These are phyloP conservation scores for Podospora sp. DNA, from an alignment of 495 filamentous ascomycete genomes.

Conservation along the genomic window DNA sequence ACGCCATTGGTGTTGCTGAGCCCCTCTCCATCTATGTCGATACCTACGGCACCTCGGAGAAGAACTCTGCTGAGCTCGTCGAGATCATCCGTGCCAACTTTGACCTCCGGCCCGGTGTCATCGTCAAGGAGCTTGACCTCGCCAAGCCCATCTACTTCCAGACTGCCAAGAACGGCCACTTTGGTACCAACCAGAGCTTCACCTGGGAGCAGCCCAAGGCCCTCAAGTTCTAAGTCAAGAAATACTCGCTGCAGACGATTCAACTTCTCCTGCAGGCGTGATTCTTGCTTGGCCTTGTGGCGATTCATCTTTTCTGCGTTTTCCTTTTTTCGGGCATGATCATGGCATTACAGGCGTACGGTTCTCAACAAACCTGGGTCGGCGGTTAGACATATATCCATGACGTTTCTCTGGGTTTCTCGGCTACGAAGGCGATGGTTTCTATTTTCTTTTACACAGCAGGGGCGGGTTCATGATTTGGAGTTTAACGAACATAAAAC, in stretches of 20 bases:
- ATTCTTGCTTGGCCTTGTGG: conserved; percentile 33
- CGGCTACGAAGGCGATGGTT: conserved; percentile 18
- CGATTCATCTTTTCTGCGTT: conserved; percentile 22
- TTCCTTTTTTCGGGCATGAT: conserved; percentile 31
- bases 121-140: conserved; percentile 95
- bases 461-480: conserved; percentile 22
- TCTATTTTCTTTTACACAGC: conserved; percentile 16
- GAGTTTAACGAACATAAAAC: conserved; percentile 34
- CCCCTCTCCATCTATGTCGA: conserved; percentile 91
- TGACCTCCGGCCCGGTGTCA: conserved; percentile 95
- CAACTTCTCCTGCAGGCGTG: conserved; percentile 40
- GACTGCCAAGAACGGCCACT: conserved; percentile 99
- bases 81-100: conserved; percentile 94
- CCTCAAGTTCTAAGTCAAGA: conserved; percentile 74
- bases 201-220: conserved; percentile 97
- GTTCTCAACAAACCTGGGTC: conserved; percentile 47
- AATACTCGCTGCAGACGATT: conserved; percentile 37
- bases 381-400: conserved; percentile 41
- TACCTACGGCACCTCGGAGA: conserved; percentile 77
- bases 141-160: conserved; percentile 95
- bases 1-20: conserved; percentile 98
- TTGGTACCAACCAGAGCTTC: conserved; percentile 94
- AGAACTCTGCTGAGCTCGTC: conserved; percentile 78
- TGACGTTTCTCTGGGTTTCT: conserved; percentile 29
- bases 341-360: conserved; percentile 43